Evolutionary conservation across 192 early-diverging fungal genomes (phyloP).

Genomic region (Pilobolus umbonatus): DNA sequence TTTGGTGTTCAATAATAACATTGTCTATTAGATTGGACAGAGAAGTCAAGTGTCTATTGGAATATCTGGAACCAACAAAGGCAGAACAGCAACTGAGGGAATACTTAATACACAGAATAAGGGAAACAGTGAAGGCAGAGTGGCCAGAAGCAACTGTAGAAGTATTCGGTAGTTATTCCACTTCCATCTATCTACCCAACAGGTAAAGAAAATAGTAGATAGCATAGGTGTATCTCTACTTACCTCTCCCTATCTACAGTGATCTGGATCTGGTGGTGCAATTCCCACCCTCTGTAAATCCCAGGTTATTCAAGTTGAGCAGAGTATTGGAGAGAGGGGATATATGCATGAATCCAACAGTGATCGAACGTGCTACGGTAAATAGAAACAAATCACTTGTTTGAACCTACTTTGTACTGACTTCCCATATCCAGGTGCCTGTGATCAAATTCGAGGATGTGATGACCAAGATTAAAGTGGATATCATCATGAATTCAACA

Average conservation of each 20-base stretch:
- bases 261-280: conserved; percentile 41
- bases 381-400: too few relatives aligned
- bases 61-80: conserved; percentile 76
- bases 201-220: conserved; percentile 48
- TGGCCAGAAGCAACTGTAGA: conserved; percentile 43
- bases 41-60: conserved; percentile 73
- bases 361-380: conserved; percentile 12
- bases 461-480: conserved; percentile 71
- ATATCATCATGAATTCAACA: conserved; percentile 78
- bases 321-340: conserved; percentile 30
- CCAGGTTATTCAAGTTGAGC: conserved; percentile 43
- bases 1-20: not conserved
- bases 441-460: conserved; percentile 85
- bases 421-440: conserved; percentile 64
- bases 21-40: not conserved
- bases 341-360: not conserved
- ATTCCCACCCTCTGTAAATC: not conserved
- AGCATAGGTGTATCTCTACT: not conserved
- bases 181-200: conserved; percentile 80
- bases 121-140: conserved; percentile 40
- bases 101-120: conserved; percentile 64
- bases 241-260: conserved; percentile 19
- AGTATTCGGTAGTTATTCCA: conserved; percentile 90
- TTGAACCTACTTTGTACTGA: too few relatives aligned
- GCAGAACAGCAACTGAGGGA: conserved; percentile 75